Evolutionary conservation across 177 flowering plant genomes (phyloP).

Genomic region (Vitis hybrid): DNA sequence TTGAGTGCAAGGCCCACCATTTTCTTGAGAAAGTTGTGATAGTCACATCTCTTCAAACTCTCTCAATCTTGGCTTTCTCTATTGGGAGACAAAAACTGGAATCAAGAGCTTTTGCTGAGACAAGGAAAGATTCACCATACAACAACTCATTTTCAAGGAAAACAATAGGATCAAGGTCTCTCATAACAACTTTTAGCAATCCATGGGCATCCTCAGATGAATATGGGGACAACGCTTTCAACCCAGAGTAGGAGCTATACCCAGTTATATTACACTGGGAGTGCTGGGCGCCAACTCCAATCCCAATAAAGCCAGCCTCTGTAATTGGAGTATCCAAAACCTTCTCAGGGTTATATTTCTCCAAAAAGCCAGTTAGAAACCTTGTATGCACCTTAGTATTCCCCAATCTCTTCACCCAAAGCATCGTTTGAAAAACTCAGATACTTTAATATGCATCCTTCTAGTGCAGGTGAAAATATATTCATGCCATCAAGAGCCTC

Average conservation of each 20-base stretch:
- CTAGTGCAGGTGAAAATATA: too few species aligned
- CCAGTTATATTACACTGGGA: conserved; percentile 85
- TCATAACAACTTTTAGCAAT: conserved; percentile 89
- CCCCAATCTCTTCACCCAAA: too few species aligned
- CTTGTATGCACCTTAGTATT: conserved; percentile 10
- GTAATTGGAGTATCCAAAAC: conserved; percentile 57
- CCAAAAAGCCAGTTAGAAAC: conserved; percentile 48
- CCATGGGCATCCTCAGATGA: conserved; percentile 97
- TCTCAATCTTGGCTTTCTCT: conserved; percentile 97
- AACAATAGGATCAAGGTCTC: conserved; percentile 97
- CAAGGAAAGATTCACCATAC: conserved; percentile 95
- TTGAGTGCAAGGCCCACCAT: conserved; percentile 92
- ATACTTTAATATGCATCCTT: too few species aligned
- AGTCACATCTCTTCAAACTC: conserved; percentile 89
- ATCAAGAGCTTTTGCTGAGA: conserved; percentile 88
- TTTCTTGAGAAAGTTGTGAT: conserved; percentile 84
- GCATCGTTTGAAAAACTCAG: too few species aligned
- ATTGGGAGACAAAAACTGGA: conserved; percentile 93
- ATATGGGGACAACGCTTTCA: conserved; percentile 84
- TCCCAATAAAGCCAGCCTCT: conserved; percentile 99
- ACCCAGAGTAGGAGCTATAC: conserved; percentile 80
- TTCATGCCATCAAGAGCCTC: too few species aligned
- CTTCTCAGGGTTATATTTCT: conserved; percentile 59
- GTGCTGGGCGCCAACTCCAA: conserved; percentile 82
- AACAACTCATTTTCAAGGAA: conserved; percentile 70